Conservation (phyloP, 2,329 filamentous ascomycete species). For the Alternaria gaisen region DNA sequence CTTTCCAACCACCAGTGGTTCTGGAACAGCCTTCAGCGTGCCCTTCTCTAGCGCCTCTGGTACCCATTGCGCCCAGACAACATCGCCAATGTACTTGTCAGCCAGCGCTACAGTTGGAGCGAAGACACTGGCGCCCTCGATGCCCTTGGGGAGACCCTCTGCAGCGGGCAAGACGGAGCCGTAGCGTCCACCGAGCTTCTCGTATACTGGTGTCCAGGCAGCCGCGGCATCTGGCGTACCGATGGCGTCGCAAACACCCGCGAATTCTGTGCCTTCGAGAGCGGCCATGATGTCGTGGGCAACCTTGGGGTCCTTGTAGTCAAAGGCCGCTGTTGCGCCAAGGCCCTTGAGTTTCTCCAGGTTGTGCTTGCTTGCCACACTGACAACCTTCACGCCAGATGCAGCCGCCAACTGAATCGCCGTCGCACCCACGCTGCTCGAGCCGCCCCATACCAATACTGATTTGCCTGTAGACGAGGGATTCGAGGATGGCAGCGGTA, state of each 20-base stretch:
- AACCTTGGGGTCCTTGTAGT: conserved; percentile 43
- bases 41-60: conserved; percentile 44
- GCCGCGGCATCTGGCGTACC: conserved; percentile 31
- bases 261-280: conserved; percentile 53
- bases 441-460: conserved; percentile 63
- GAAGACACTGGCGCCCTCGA: conserved; percentile 36
- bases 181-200: conserved; percentile 43
- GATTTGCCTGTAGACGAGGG: conserved; percentile 47
- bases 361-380: conserved; percentile 50
- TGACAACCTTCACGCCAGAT: conserved; percentile 53
- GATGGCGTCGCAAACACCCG: conserved; percentile 55
- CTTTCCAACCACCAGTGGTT: conserved; percentile 40
- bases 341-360: conserved; percentile 38
- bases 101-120: conserved; percentile 28
- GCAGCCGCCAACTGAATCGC: conserved; percentile 57
- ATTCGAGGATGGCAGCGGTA: conserved; percentile 49
- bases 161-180: conserved; percentile 34
- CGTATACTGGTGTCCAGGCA: conserved; percentile 39
- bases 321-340: conserved; percentile 42
- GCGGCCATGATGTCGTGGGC: conserved; percentile 53
- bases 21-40: conserved; percentile 41
- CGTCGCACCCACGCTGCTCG: conserved; percentile 53
- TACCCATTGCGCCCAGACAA: conserved; percentile 46
- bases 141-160: conserved; percentile 36
- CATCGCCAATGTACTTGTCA: conserved; percentile 43